A percentile compares a stretch with the other conserved stretches of the same genome.
Conservation (phyloP, 2,329 filamentous ascomycete genomes). For the Emergomyces orientalis region DNA sequence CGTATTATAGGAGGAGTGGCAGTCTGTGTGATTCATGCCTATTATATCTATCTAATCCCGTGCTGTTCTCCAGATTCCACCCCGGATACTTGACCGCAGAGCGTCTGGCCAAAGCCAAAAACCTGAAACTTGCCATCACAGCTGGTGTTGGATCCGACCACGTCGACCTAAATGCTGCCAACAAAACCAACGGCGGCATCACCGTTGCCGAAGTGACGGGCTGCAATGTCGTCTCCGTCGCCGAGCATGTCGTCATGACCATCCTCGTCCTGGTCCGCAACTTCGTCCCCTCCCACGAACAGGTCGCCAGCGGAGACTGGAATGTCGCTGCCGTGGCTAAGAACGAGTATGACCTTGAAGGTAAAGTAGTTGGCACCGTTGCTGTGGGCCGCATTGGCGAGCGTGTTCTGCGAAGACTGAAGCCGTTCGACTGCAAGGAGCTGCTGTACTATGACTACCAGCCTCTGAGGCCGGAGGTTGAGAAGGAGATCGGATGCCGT, state of each 20-base stretch:
- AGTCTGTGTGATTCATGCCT: not conserved
- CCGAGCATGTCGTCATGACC: conserved; percentile 99
- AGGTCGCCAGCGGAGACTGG: conserved; percentile 83
- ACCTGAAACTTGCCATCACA: conserved; percentile 93
- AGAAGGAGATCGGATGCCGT: conserved; percentile 92
- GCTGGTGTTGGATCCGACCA: conserved; percentile 98
- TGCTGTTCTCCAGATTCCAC: conserved; percentile 62
- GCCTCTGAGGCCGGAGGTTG: conserved; percentile 71
- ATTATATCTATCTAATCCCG: not conserved
- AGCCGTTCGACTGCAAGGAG: conserved; percentile 99
- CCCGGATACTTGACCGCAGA: conserved; percentile 95
- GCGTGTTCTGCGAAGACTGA: conserved; percentile 90
- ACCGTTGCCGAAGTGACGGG: conserved; percentile 97
- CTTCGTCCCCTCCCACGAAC: conserved; percentile 95
- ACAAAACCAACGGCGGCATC: conserved; percentile 95
- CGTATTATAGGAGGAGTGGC: not conserved
- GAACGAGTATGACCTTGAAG: conserved; percentile 96
- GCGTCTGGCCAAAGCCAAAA: conserved; percentile 95
- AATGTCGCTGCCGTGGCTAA: conserved; percentile 92
- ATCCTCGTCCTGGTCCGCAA: conserved; percentile 93
- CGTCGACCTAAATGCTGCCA: conserved; percentile 91
- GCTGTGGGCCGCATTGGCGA: conserved; percentile 96
- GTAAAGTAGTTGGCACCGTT: conserved; percentile 95
- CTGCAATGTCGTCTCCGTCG: conserved; percentile 96
- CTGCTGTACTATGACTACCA: conserved; percentile 99